Evolutionary conservation across 2,329 filamentous ascomycete species (phyloP), one percentile per base, ranked within the genome.

Genomic region (Neofusicoccum cordaticola): DNA sequence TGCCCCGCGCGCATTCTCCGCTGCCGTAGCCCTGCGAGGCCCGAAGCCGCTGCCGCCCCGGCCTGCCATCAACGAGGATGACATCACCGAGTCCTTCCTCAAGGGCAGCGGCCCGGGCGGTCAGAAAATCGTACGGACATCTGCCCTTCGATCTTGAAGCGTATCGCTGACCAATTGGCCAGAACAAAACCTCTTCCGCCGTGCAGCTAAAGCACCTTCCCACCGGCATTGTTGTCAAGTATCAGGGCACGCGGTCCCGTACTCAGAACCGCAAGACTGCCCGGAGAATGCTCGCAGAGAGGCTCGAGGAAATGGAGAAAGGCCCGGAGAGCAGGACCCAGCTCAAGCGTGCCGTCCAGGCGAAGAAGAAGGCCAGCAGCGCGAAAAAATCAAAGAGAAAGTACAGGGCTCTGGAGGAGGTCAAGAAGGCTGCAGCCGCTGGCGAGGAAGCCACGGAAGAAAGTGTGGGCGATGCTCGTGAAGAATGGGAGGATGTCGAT

Each of bases 111-210:
- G 95, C 1, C 94, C 95, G 0, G 95, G 95, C 27, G 95, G 95
- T 0, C 95, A 99, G 75, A 97, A 97, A 77, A 98, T 98, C 80
- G 63, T 65, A 45, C 78, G 62, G 15, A 31, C 35, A 15, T 75
- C 27, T 31, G 27, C 44, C 17, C 12, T 34, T 37, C 34, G 11
- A 27, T 9, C 13, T 15, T 8, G 11, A 11, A 1, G 17, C n/a
- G 9, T 17, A 31, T 37, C 3, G 9, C 44, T 63, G 8, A 66
- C 68, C 45, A 9, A 11, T 15, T 12, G 19, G 8, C 19, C 82
- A 90, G 63, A 99, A 99, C 80, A 99, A 99, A 86, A 99, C 95
- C 31, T 93, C 89, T 69, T 97, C 92, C 0, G 94, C 94, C 42
- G 94, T 97, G 2, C 95, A 99, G 76, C 83, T 99, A 41, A 95